These are phyloP conservation scores for Solanum appendiculatum DNA, from an alignment of 257 asterid genomes.

Conservation along the genomic window DNA sequence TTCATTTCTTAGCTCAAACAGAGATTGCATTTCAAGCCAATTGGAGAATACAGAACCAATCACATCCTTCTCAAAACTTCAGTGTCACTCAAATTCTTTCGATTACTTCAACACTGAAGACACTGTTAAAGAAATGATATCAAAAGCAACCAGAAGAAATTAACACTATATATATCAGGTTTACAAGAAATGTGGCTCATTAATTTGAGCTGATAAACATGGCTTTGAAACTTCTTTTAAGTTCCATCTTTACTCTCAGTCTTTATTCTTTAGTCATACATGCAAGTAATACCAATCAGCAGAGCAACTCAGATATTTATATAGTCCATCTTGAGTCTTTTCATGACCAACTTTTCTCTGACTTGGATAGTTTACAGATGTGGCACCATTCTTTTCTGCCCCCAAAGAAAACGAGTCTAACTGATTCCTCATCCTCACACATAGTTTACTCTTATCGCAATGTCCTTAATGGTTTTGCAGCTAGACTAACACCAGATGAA, in stretches of 20 bases:
- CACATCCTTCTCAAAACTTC: not conserved
- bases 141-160: not conserved
- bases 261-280: not conserved
- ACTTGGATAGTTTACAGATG: not conserved
- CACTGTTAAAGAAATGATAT: not conserved
- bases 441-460: conserved; percentile 4
- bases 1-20: not conserved
- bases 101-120: not conserved
- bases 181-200: not conserved
- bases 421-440: not conserved
- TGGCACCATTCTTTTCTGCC: conserved; percentile 21
- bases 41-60: not conserved
- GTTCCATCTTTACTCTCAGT: not conserved
- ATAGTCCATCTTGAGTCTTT: conserved; percentile 15
- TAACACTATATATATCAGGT: not conserved
- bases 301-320: conserved; percentile 5
- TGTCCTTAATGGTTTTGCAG: conserved; percentile 21
- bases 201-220: not conserved
- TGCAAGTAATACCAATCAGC: not conserved
- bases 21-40: not conserved
- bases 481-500: conserved; percentile 8
- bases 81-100: not conserved
- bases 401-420: not conserved
- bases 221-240: not conserved
- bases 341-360: not conserved